Conservation (phyloP, 371 early-diverging fungal species). For the Apophysomyces variabilis region DNA sequence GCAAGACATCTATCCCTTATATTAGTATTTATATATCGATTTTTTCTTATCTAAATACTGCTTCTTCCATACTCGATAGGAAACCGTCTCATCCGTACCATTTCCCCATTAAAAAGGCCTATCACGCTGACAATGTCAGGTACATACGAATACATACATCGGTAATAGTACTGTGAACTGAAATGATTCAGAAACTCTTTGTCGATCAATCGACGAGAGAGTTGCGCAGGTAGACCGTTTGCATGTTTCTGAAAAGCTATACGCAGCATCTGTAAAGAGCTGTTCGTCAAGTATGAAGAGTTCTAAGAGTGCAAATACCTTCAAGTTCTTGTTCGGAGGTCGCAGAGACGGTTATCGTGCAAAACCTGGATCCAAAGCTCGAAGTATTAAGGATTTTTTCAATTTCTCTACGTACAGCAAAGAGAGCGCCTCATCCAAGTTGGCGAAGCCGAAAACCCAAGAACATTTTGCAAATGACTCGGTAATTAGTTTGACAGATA, state of each 20-base stretch:
- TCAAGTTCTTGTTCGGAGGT: slow-evolving; percentile 12
- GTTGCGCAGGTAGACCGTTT: neutral
- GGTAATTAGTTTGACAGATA: neutral
- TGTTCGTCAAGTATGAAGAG: neutral
- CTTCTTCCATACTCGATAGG: slow-evolving; percentile 5
- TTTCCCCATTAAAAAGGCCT: slow-evolving; percentile 21
- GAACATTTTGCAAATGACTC: neutral
- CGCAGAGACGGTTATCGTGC: neutral
- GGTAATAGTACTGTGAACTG: too few relatives aligned
- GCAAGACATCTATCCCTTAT: slow-evolving; percentile 2
- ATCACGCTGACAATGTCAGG: slow-evolving; percentile 18
- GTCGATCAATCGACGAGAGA: neutral
- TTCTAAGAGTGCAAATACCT: slow-evolving; percentile 13
- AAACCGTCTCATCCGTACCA: slow-evolving; percentile 19
- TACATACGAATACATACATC: neutral
- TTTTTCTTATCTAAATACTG: neutral
- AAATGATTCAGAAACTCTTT: neutral
- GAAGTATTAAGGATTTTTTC: slow-evolving; percentile 7
- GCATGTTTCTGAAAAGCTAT: neutral
- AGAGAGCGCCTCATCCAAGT: neutral
- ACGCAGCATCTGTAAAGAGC: neutral
- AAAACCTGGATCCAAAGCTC: slow-evolving; percentile 8
- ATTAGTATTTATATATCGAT: slow-evolving; percentile 10
- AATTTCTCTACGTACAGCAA: slow-evolving; percentile 7
- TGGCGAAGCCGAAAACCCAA: neutral